A percentile compares a stretch with the other conserved stretches of the same genome.
Conservation (phyloP, 2,329 filamentous ascomycete species). For the Stemphylium vesicarium region DNA sequence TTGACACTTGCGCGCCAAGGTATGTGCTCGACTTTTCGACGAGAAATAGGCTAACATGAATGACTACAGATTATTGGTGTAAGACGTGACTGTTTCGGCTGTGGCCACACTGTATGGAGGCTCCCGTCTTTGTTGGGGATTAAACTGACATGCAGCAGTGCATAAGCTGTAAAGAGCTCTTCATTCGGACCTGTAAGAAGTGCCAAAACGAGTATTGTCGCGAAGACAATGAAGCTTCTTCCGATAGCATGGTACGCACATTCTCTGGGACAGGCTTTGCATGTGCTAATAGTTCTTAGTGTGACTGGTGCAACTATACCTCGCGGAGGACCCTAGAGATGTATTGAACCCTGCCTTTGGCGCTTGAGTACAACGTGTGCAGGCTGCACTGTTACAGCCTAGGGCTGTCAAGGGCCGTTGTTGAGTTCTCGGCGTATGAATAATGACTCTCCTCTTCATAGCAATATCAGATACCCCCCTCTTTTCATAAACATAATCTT, state of each 20-base stretch:
- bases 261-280: no score
- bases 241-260: slow-evolving; percentile 59
- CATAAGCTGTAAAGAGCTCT: slow-evolving; percentile 72
- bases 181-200: slow-evolving; percentile 72
- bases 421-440: slow-evolving; percentile 1
- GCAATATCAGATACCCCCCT: slow-evolving; percentile 28
- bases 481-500: background rate
- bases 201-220: slow-evolving; percentile 85
- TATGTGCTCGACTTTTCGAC: slow-evolving; percentile 38
- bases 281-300: slow-evolving; percentile 32
- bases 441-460: slow-evolving; percentile 17
- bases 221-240: slow-evolving; percentile 82
- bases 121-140: background rate
- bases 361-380: background rate
- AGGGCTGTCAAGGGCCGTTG: background rate
- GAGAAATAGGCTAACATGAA: slow-evolving; percentile 41
- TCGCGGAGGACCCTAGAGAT: slow-evolving; percentile 44
- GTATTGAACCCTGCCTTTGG: slow-evolving; percentile 29
- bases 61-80: slow-evolving; percentile 56
- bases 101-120: slow-evolving; percentile 71
- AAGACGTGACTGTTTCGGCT: slow-evolving; percentile 82
- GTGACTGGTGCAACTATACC: slow-evolving; percentile 50
- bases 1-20: slow-evolving; percentile 47
- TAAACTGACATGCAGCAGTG: slow-evolving; percentile 61
- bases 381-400: background rate